Base-by-base conservation (phyloP, 495 filamentous ascomycete genomes). In the Podospora didyma region DNA sequence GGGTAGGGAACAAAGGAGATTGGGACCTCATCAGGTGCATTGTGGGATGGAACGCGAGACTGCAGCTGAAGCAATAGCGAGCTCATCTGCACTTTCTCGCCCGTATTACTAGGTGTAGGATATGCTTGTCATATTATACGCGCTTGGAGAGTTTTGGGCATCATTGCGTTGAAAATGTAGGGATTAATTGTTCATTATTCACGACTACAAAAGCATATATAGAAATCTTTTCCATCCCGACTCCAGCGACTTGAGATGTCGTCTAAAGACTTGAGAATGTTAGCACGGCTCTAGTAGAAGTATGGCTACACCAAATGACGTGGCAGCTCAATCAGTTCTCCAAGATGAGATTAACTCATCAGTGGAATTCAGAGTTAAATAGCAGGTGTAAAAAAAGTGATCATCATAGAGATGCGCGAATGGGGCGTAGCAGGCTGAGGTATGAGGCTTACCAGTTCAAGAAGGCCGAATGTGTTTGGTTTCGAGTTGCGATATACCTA, bases 21-120 rank as follows among this genome's bases (percentile, higher is more conserved):
- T 98, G 95, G 95, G 92, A 96, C 72, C 75, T 97, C 17, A 86
- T 95, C 41, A 83, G 89, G 62, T 87, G 89, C 69, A 86, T 96
- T 65, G 87, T 97, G 6, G 92, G 89, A 16, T 92, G 94, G 89
- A 98, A 98, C 68, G 83, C 84, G 19, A 88, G 80, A 63, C 68
- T 95, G 65, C 79, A 85, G 64, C 67, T 87, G 67, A 70, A 52
- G 61, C 56, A 44, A 28, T 71, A 64, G 58, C 31, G 39, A 41
- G 57, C 57, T 19, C 46, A 37, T 42, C 53, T 63, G 51, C 16
- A 24, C 31, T 28, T 46, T 46, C 49, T 23, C 3, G 16, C 24
- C 17, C 9, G 26, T 31, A 21, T 5, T 42, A 22, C 39, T 2
- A 22, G 23, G 1, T 45, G 14, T 39, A 2, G 20, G 24, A 21